Evolutionary conservation across 2,329 filamentous ascomycete species (phyloP).

Genomic region (Spiromastix sp.): DNA sequence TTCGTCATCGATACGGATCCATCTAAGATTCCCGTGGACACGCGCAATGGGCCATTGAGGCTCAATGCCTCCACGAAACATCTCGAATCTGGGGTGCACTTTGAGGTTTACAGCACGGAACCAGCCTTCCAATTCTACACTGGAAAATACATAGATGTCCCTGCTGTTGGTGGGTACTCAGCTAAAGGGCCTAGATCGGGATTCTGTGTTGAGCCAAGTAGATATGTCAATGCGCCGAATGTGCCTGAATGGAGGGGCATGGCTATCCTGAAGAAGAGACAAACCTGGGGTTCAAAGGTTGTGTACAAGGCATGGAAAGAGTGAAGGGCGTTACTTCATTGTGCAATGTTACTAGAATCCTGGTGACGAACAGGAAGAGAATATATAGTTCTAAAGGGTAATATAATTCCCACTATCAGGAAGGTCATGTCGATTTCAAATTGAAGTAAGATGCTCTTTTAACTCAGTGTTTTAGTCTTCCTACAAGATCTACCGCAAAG

Average conservation of each 20-base stretch:
- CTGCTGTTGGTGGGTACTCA: slow-evolving; percentile 47
- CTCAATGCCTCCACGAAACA: slow-evolving; percentile 65
- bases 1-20: slow-evolving; percentile 66
- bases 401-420: too few relatives aligned
- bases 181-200: slow-evolving; percentile 60
- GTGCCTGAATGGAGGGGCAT: slow-evolving; percentile 68
- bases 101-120: slow-evolving; percentile 84
- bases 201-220: slow-evolving; percentile 86
- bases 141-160: slow-evolving; percentile 72
- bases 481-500: too few relatives aligned
- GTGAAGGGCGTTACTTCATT: too few relatives aligned
- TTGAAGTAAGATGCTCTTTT: too few relatives aligned
- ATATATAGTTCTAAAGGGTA: too few relatives aligned
- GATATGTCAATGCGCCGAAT: slow-evolving; percentile 84
- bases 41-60: slow-evolving; percentile 51
- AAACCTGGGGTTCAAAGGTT: slow-evolving; percentile 69
- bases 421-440: too few relatives aligned
- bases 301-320: slow-evolving; percentile 81
- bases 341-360: too few relatives aligned
- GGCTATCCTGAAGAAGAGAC: slow-evolving; percentile 72
- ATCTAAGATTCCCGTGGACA: slow-evolving; percentile 52
- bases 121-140: slow-evolving; percentile 97
- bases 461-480: too few relatives aligned
- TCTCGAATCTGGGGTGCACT: slow-evolving; percentile 61
- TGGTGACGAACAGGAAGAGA: too few relatives aligned